A percentile compares a stretch with the other conserved stretches of the same genome.
phyloP scores from a whole-genome alignment of 176 grass and related monocot species.

The barley (Hordeum vulgare) region DNA sequence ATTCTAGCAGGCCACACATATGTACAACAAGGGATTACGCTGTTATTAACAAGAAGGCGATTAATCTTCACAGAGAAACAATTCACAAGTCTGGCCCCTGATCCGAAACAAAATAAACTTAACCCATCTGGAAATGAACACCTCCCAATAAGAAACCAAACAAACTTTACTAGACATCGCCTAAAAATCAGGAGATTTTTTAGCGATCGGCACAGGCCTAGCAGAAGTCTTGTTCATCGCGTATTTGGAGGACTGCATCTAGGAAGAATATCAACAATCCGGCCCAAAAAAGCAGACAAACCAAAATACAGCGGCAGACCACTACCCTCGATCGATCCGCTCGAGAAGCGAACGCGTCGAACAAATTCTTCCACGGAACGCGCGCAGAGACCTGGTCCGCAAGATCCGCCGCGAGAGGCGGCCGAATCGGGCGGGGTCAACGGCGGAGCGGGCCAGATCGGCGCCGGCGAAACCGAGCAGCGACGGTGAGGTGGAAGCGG shows the following conservation, averaged over 20 bases:
- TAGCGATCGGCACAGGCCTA: neutral
- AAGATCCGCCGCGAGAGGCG: neutral
- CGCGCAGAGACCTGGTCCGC: neutral
- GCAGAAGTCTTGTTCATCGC: neutral
- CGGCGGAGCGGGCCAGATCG: constrained; percentile 26
- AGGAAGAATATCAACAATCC: neutral
- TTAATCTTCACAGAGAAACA: neutral
- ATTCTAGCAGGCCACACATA: neutral
- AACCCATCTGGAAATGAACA: neutral
- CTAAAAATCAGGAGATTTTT: neutral
- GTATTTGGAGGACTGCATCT: neutral
- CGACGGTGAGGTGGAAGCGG: neutral
- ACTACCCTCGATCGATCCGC: constrained; percentile 9
- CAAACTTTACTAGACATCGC: neutral
- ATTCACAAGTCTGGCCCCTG: neutral
- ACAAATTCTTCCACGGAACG: neutral
- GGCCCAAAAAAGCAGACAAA: neutral
- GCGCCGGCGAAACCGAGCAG: neutral
- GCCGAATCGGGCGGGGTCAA: constrained; percentile 29
- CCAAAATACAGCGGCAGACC: neutral
- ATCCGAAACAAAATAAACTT: neutral
- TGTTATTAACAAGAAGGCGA: neutral
- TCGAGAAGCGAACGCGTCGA: neutral
- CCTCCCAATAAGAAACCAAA: neutral
- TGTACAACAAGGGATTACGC: neutral